Evolutionary conservation across 768 basidiomycete species (phyloP), one percentile per base, ranked within the genome.

Genomic region (Panus rudis): DNA sequence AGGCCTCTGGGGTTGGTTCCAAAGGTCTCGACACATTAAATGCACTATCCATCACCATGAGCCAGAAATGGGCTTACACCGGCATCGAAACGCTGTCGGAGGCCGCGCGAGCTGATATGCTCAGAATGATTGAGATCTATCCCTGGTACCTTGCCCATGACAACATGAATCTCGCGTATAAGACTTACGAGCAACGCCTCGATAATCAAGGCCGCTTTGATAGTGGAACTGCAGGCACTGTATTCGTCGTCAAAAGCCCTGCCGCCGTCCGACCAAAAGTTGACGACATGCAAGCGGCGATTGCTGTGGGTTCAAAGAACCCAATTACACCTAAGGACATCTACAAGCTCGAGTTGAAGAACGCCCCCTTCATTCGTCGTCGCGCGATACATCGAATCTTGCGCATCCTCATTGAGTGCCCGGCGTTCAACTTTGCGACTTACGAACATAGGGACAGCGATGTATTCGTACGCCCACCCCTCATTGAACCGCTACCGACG

Each of bases 41-140:
- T 51, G 56, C 63, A 6, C 44, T 67, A 19, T 63, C 57, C 2
- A 45, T 72, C 19, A 62, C 61, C 0, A 68, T 70, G 68, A 67
- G 64, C 42, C 63, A 67, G 46, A 63, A 63, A 37, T 68, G 67
- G 66, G 43, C 49, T 8, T 49, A 54, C 43, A 0, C 48, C 46
- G 43, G 25, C 6, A 3, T 53, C 31, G 22, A 41, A 1, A 27
- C 10, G 2, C 17, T 52, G 11, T 17, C 48, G 2, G 23, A 38
- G 10, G 7, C 4, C 1, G 34, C 67, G 0, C 38, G 48, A 2
- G n/a, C 41, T 6, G 45, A 50, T 2, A 59, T 66, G 56, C 38
- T 37, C 1, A 49, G 56, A n/a, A 55, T 62, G n/a, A 49, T 48
- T 4, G 7, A 31, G 3, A 12, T 12, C 0, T 57, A 45, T 45